Base-by-base conservation (phyloP, 2,329 filamentous ascomycete species). In the Pseudogymnoascus sp. region DNA sequence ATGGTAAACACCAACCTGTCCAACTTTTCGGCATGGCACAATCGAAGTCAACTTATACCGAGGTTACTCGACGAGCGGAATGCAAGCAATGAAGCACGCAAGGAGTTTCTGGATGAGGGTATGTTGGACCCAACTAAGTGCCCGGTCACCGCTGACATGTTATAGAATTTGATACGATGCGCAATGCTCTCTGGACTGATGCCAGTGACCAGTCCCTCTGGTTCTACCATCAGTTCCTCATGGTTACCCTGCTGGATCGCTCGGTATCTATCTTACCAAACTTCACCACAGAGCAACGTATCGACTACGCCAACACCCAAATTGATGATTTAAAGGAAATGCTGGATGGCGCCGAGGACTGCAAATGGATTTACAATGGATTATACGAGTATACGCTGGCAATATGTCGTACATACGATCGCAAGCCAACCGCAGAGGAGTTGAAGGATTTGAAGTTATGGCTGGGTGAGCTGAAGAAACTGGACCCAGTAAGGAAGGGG, bases 21-120 rank as follows among this genome's bases (percentile, higher is more conserved):
- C 39, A 99, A 99, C 73, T 99, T 97, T 73, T 97, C 92, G 3
- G 94, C 94, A 1, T 97, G 94, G 93, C 94, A 99, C 72, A 89
- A 89, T 70, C 86, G 94, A 59, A 91, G 88, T 67, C 90, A 89
- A 70, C 79, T 97, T 20, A 94, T 97, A 60, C 85, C 89, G 41
- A 82, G 83, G 39, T 75, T 97, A 18, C 77, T 97, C 58, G 76
- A 84, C 16, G 89, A 95, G 73, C 82, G 90, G 57, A 74, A 78
- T 0, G 87, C 90, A 1, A 81, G 83, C 63, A 80, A 84, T 57
- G 75, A 73, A 18, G 82, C 84, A 57, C 81, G 94, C 60, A 82
- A 79, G 68, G 76, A 77, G 38, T 88, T 96, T 69, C 77, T 97
- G 7, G 86, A 93, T 60, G 77, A 86, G 66, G 88, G 87, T 88